A percentile compares a stretch with the other conserved stretches of the same genome.
Evolutionary conservation across 192 early-diverging fungal species (phyloP).

Genomic region (Coemansia sp.): DNA sequence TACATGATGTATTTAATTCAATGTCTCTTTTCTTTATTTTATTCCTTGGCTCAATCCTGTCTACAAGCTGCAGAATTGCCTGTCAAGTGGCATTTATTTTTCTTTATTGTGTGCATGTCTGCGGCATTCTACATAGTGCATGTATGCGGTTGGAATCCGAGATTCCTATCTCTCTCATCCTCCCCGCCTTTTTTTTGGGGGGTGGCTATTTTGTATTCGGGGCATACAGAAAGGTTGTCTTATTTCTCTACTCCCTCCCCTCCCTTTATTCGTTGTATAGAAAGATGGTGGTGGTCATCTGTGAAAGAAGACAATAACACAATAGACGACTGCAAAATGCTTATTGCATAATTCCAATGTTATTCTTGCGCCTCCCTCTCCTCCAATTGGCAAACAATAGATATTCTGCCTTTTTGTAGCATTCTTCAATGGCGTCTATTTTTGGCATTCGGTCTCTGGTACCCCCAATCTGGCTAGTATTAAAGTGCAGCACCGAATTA

Average conservation of each 20-base stretch:
- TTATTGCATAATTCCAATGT: not conserved
- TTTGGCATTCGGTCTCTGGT: not conserved
- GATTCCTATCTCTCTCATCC: not conserved
- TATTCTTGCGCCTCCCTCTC: not conserved
- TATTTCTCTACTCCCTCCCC: not conserved
- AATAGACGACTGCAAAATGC: not conserved
- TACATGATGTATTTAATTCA: not conserved
- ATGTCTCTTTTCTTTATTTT: not conserved
- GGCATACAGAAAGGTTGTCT: not conserved
- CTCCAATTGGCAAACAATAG: not conserved
- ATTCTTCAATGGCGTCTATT: not conserved
- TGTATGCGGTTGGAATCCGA: not conserved
- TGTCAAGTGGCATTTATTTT: not conserved
- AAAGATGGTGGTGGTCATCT: not conserved
- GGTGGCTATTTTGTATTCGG: not conserved
- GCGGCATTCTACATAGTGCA: not conserved
- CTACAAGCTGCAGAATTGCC: not conserved
- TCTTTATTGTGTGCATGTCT: constrained; percentile 2
- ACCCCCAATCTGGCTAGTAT: not conserved
- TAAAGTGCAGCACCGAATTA: not conserved
- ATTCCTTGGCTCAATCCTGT: constrained; percentile 1
- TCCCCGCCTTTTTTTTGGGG: not conserved
- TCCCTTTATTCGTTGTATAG: not conserved
- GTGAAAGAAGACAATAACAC: not conserved
- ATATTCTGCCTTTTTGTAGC: not conserved